phyloP scores from a whole-genome alignment of 148 eudicot species.

The Vaccinium darrowii region DNA sequence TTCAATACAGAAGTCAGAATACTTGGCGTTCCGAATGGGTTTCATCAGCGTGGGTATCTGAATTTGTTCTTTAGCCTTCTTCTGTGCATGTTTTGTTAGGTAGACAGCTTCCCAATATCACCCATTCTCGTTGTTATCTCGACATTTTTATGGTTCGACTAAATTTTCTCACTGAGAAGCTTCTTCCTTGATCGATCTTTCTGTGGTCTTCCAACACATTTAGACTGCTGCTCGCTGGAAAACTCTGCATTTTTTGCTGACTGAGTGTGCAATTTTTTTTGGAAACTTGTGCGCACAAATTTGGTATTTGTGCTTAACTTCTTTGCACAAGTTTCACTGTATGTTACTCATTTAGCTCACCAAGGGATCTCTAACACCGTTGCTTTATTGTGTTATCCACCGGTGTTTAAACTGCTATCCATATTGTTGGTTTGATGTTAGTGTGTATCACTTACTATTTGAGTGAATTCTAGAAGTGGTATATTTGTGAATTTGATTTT shows the following conservation, averaged over 20 bases:
- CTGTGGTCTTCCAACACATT: neutral
- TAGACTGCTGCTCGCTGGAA: neutral
- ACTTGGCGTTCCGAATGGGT: constrained; percentile 84
- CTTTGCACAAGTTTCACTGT: too few relatives aligned
- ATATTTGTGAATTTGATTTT: too few relatives aligned
- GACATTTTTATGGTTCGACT: neutral
- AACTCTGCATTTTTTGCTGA: neutral
- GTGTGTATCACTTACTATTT: too few relatives aligned
- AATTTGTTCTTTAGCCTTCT: constrained; percentile 15
- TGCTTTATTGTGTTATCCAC: too few relatives aligned
- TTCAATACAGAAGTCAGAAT: constrained; percentile 82
- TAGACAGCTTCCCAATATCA: neutral
- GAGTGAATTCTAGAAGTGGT: too few relatives aligned
- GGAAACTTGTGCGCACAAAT: neutral
- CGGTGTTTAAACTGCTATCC: too few relatives aligned
- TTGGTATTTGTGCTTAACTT: neutral
- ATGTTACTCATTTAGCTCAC: too few relatives aligned
- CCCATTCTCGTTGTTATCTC: neutral
- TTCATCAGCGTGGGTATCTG: constrained; percentile 81
- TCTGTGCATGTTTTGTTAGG: neutral
- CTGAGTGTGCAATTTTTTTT: neutral
- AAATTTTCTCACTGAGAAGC: neutral
- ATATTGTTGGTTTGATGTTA: too few relatives aligned
- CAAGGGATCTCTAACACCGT: too few relatives aligned
- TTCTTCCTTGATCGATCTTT: neutral